Conservation (phyloP, 2,329 filamentous ascomycete species). For the Sporothrix brunneoviolacea region DNA sequence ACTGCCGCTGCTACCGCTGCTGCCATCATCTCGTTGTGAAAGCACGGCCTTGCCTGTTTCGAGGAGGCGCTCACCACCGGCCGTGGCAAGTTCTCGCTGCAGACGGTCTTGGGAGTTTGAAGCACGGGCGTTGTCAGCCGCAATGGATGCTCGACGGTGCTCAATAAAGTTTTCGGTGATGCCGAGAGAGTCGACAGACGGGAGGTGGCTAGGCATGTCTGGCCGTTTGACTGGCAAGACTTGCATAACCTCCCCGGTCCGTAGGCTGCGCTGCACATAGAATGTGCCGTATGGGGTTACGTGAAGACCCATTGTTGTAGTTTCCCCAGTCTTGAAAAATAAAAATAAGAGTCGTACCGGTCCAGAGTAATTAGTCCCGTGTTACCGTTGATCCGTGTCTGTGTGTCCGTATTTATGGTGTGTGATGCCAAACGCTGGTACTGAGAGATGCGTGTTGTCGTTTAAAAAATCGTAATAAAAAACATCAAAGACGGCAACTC, state of each 20-base stretch:
- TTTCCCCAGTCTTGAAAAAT: too few relatives aligned
- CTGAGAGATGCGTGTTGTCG: too few relatives aligned
- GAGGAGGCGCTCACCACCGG: conserved; percentile 17
- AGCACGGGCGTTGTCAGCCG: conserved; percentile 12
- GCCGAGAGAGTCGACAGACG: conserved; percentile 16
- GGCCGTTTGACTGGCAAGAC: conserved; percentile 16
- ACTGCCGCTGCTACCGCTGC: neutral
- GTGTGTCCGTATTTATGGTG: too few relatives aligned
- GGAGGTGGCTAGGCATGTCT: conserved; percentile 15
- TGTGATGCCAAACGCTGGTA: too few relatives aligned
- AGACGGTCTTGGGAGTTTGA: conserved; percentile 14
- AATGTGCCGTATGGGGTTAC: conserved; percentile 17
- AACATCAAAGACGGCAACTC: too few relatives aligned
- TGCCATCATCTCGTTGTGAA: conserved; percentile 8
- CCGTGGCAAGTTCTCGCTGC: conserved; percentile 15
- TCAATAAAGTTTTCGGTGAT: conserved; percentile 19
- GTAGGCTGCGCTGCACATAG: conserved; percentile 18
- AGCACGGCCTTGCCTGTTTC: conserved; percentile 17
- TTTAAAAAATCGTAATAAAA: too few relatives aligned
- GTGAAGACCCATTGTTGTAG: conserved; percentile 16
- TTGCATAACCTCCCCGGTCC: conserved; percentile 18
- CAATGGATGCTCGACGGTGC: conserved; percentile 15
- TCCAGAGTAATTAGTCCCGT: too few relatives aligned
- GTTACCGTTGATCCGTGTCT: too few relatives aligned
- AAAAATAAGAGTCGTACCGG: too few relatives aligned